These are phyloP conservation scores for Jaltomata sinuosa DNA, from an alignment of 257 asterid genomes.

Conservation along the genomic window DNA sequence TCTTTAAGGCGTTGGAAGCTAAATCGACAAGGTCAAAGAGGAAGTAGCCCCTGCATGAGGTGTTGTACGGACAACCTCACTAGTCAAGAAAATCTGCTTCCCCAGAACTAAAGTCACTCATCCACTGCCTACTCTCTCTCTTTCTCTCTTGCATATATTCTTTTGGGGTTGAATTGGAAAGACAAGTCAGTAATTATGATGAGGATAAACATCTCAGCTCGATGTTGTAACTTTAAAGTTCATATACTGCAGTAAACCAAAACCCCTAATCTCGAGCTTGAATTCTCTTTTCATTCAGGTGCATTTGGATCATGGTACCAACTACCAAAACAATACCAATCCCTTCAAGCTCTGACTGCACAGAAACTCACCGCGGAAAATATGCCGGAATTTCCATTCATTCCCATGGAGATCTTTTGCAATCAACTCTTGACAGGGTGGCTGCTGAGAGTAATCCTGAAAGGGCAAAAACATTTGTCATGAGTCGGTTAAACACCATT, in stretches of 20 bases:
- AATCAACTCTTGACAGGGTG: constrained; percentile 84
- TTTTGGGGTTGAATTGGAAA: background rate
- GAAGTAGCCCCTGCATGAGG: background rate
- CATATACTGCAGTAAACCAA: background rate
- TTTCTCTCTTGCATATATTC: background rate
- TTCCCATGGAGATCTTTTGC: constrained; percentile 97
- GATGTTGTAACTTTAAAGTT: background rate
- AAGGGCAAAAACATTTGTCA: background rate
- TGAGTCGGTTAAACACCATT: background rate
- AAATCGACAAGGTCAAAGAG: background rate
- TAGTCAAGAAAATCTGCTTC: background rate
- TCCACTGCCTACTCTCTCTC: background rate
- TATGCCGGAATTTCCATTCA: constrained; percentile 96
- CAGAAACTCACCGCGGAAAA: constrained; percentile 66
- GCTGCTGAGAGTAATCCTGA: constrained; percentile 87
- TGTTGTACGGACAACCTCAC: background rate
- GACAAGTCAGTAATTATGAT: background rate
- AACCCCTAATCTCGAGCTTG: background rate
- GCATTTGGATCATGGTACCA: background rate
- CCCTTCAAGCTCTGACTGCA: background rate
- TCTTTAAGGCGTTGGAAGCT: background rate
- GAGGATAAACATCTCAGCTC: background rate
- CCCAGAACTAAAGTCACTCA: background rate
- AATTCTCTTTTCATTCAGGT: background rate
- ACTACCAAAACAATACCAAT: background rate